Evolutionary conservation across 2,329 filamentous ascomycete species (phyloP).

Genomic region (Coniochaeta ligniaria): DNA sequence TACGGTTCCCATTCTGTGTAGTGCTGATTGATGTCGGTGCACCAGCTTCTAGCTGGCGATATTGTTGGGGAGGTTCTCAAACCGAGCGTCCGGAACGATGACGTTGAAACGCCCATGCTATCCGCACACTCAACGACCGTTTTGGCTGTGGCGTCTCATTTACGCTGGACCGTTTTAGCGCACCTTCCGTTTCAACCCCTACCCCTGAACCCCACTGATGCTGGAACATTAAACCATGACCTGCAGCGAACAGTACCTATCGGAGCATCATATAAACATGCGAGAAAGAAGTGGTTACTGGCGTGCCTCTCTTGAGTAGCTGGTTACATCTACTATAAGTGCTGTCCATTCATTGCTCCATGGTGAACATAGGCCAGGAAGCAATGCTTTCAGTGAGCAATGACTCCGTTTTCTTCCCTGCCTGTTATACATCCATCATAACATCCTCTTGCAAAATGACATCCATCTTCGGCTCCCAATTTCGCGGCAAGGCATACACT

Average conservation of each 20-base stretch:
- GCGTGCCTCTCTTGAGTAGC: not conserved
- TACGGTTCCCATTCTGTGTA: not conserved
- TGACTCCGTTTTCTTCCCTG: not conserved
- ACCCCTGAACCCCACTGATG: not conserved
- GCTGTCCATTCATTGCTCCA: not conserved
- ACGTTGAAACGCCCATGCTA: not conserved
- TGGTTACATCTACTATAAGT: not conserved
- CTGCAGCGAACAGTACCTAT: too few relatives aligned
- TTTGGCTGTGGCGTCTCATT: not conserved
- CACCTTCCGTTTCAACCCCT: not conserved
- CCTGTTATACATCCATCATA: not conserved
- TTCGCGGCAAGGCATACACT: slow-evolving; percentile 36
- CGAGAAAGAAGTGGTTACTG: not conserved
- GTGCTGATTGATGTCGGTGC: not conserved
- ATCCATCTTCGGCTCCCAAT: slow-evolving; percentile 7
- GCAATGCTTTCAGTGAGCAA: too few relatives aligned
- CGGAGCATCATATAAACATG: not conserved
- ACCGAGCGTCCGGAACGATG: not conserved
- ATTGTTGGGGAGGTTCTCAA: not conserved
- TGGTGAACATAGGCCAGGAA: too few relatives aligned
- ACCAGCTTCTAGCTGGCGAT: not conserved
- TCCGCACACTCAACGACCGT: not conserved
- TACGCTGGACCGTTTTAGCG: not conserved
- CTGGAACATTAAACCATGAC: not conserved
- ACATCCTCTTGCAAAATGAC: not conserved